Conservation (phyloP, 495 filamentous ascomycete species). For the Usnea hakonensis region DNA sequence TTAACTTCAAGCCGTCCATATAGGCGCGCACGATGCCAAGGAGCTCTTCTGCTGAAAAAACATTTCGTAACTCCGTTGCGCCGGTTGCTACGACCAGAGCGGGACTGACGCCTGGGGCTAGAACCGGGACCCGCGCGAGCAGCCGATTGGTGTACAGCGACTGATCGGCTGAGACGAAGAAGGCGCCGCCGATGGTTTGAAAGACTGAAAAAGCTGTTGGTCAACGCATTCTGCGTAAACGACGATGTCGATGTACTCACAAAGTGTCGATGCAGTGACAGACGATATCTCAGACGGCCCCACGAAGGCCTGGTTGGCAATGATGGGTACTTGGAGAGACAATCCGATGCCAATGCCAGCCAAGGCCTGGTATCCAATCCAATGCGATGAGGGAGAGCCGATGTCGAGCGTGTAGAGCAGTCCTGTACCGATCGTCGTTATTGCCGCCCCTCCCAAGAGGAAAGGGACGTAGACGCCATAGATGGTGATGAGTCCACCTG, state of each 20-base stretch:
- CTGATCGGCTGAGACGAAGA: constrained; percentile 42
- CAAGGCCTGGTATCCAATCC: constrained; percentile 55
- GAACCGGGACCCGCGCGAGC: constrained; percentile 27
- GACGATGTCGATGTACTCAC: neutral
- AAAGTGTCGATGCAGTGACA: constrained; percentile 21
- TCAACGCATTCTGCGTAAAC: neutral
- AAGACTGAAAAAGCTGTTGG: constrained; percentile 26
- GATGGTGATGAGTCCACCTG: constrained; percentile 45
- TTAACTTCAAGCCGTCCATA: constrained; percentile 47
- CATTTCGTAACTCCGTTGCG: constrained; percentile 42
- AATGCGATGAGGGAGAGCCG: constrained; percentile 39
- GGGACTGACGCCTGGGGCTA: constrained; percentile 39
- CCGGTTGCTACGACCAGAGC: constrained; percentile 38
- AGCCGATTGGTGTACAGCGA: constrained; percentile 40
- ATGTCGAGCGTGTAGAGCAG: constrained; percentile 46
- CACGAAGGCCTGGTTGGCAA: constrained; percentile 34
- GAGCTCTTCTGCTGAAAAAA: constrained; percentile 39
- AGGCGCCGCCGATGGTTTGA: constrained; percentile 42
- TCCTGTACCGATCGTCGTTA: constrained; percentile 48
- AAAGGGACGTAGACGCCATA: constrained; percentile 56
- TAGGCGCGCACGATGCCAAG: constrained; percentile 48
- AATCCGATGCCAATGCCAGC: constrained; percentile 54
- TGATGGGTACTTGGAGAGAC: constrained; percentile 30
- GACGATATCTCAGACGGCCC: constrained; percentile 46
- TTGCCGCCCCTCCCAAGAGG: constrained; percentile 38